Conservation (phyloP, 495 filamentous ascomycete species). For the Penicillium canariense region DNA sequence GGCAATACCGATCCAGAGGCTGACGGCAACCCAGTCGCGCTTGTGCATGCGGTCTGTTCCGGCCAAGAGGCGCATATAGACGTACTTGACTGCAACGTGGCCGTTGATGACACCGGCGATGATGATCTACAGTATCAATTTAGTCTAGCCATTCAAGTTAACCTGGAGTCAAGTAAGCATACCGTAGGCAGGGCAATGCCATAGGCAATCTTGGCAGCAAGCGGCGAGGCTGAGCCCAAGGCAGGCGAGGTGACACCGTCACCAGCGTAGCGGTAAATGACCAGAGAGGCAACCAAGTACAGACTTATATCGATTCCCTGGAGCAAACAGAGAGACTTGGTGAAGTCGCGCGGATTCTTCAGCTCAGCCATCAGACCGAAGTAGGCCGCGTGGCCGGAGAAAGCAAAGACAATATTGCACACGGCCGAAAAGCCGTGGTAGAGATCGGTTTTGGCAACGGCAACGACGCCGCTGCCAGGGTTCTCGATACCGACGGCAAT, state of each 20-base stretch:
- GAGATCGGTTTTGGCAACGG: conserved; percentile 32
- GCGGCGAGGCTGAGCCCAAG: conserved; percentile 60
- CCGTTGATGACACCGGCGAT: conserved; percentile 68
- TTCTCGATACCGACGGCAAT: conserved; percentile 56
- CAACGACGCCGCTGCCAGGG: conserved; percentile 25
- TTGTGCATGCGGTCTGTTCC: conserved; percentile 62
- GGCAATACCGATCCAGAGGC: conserved; percentile 59
- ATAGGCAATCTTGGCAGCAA: conserved; percentile 68
- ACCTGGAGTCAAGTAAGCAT: conserved; percentile 4
- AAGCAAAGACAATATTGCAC: conserved; percentile 49
- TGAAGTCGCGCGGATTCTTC: conserved; percentile 63
- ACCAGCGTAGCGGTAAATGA: conserved; percentile 72
- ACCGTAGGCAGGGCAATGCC: conserved; percentile 75
- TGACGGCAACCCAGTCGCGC: conserved; percentile 46
- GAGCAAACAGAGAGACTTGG: conserved; percentile 63
- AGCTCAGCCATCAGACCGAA: conserved; percentile 77
- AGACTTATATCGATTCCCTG: conserved; percentile 63
- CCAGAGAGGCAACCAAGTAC: conserved; percentile 52
- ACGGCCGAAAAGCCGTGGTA: conserved; percentile 42
- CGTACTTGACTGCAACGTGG: conserved; percentile 59
- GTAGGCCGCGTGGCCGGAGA: conserved; percentile 65
- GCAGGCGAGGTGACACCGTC: conserved; percentile 66
- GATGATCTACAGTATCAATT: conserved; percentile 35
- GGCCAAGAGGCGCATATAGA: conserved; percentile 61
- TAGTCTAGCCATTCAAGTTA: neutral